phyloP scores from a whole-genome alignment of 2,329 filamentous ascomycete genomes.

The Chaetoscypha palmicola region DNA sequence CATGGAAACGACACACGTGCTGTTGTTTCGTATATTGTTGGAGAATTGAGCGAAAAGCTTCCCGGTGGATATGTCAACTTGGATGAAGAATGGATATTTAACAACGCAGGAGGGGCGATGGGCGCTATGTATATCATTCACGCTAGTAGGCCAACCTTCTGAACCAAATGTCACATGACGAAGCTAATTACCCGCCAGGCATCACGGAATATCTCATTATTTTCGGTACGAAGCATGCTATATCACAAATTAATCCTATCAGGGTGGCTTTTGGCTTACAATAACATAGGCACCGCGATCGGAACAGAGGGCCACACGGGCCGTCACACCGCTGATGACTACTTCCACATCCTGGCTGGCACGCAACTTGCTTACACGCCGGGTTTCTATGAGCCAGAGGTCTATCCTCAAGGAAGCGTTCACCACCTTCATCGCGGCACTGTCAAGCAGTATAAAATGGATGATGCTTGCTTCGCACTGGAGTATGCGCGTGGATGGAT shows the following conservation, averaged over 20 bases:
- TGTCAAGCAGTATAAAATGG: constrained; percentile 81
- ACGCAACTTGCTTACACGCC: constrained; percentile 69
- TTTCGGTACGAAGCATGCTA: constrained; percentile 63
- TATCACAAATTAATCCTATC: too few relatives aligned
- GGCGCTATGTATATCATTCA: constrained; percentile 87
- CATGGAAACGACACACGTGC: constrained; percentile 70
- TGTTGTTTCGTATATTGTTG: constrained; percentile 63
- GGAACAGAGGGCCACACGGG: constrained; percentile 86
- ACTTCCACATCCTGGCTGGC: constrained; percentile 83
- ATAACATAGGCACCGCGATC: constrained; percentile 59
- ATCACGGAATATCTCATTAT: constrained; percentile 88
- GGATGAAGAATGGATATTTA: constrained; percentile 81
- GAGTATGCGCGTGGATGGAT: constrained; percentile 88
- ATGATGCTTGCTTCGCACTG: constrained; percentile 67
- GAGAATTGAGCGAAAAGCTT: constrained; percentile 52
- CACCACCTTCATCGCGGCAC: constrained; percentile 66
- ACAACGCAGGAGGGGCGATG: constrained; percentile 89
- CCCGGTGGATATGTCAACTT: constrained; percentile 52
- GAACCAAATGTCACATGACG: constrained; percentile 5
- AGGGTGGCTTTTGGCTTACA: too few relatives aligned
- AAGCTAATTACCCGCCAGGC: constrained; percentile 35
- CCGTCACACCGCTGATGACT: constrained; percentile 87
- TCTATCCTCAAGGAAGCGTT: constrained; percentile 62
- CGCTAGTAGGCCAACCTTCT: constrained; percentile 53
- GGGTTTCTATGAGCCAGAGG: constrained; percentile 58